A percentile compares a stretch with the other conserved stretches of the same genome.
These are phyloP conservation scores for Nematocida sp. DNA, from an alignment of 371 early-diverging fungal genomes.

Conservation along the genomic window DNA sequence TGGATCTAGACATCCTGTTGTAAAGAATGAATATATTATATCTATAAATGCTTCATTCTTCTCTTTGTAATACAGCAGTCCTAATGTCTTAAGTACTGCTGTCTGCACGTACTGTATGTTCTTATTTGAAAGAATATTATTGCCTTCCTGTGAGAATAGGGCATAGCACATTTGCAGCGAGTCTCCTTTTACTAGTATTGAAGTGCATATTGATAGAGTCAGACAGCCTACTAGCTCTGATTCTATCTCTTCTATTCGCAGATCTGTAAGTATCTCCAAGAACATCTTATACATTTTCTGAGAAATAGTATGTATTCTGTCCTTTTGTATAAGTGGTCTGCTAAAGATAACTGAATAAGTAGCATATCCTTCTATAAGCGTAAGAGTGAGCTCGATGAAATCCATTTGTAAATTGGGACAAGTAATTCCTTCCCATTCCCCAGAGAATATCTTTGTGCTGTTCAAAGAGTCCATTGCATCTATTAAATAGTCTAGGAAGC, in stretches of 20 bases:
- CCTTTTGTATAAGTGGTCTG: not conserved
- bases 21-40: constrained; percentile 41
- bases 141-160: constrained; percentile 44
- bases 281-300: constrained; percentile 6
- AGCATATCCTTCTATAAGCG: constrained; percentile 8
- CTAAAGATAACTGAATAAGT: not conserved
- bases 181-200: constrained; percentile 17
- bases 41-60: constrained; percentile 32
- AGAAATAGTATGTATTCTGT: not conserved
- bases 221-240: constrained; percentile 37
- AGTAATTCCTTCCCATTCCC: constrained; percentile 30
- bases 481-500: not conserved
- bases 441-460: constrained; percentile 15
- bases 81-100: not conserved
- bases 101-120: constrained; percentile 31
- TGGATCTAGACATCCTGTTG: constrained; percentile 3
- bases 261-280: constrained; percentile 4
- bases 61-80: constrained; percentile 40
- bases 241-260: constrained; percentile 30
- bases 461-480: not conserved
- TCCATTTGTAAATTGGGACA: constrained; percentile 41
- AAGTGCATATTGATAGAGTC: constrained; percentile 18
- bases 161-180: constrained; percentile 28
- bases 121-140: constrained; percentile 13
- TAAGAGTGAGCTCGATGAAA: constrained; percentile 16